Conservation (phyloP, 2,329 filamentous ascomycete species). For the Diaporthe ampelina region DNA sequence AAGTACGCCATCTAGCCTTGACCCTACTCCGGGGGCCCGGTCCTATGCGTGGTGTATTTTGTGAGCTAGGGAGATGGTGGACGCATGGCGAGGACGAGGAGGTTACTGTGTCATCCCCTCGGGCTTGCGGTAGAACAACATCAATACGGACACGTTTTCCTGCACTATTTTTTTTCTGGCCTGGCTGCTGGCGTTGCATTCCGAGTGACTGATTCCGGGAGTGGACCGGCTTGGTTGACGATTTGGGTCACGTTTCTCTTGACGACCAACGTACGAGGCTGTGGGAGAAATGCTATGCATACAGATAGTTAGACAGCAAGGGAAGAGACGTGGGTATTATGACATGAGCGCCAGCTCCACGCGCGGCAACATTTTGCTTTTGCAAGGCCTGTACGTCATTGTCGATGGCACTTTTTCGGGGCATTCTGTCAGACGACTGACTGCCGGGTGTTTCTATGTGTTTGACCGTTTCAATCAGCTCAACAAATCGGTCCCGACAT, state of each 20-base stretch:
- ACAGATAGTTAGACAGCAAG: slow-evolving; percentile 43
- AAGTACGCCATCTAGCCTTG: slow-evolving; percentile 90
- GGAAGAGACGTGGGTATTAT: slow-evolving; percentile 41
- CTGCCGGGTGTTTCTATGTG: neutral
- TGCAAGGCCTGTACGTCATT: neutral
- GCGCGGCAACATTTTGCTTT: neutral
- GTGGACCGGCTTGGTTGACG: slow-evolving; percentile 32
- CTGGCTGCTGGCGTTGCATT: slow-evolving; percentile 43
- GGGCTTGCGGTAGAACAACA: slow-evolving; percentile 32
- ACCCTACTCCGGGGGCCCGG: neutral
- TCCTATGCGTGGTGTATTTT: slow-evolving; percentile 22
- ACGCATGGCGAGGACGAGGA: slow-evolving; percentile 22
- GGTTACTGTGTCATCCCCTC: slow-evolving; percentile 12
- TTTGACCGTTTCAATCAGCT: neutral
- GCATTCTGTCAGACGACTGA: neutral
- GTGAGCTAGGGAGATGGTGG: slow-evolving; percentile 19
- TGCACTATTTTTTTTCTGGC: slow-evolving; percentile 34
- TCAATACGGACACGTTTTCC: slow-evolving; percentile 33
- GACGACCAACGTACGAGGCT: slow-evolving; percentile 35
- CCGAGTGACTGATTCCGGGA: slow-evolving; percentile 35
- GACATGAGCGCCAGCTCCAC: slow-evolving; percentile 25
- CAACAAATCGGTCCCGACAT: neutral
- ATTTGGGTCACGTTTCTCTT: slow-evolving; percentile 40
- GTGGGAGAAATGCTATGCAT: slow-evolving; percentile 38
- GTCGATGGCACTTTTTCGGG: neutral